Percentiles rank a stretch among this genome's conserved stretches.
phyloP scores from a whole-genome alignment of 805 yeast genomes.

The Torulaspora gathmanii region DNA sequence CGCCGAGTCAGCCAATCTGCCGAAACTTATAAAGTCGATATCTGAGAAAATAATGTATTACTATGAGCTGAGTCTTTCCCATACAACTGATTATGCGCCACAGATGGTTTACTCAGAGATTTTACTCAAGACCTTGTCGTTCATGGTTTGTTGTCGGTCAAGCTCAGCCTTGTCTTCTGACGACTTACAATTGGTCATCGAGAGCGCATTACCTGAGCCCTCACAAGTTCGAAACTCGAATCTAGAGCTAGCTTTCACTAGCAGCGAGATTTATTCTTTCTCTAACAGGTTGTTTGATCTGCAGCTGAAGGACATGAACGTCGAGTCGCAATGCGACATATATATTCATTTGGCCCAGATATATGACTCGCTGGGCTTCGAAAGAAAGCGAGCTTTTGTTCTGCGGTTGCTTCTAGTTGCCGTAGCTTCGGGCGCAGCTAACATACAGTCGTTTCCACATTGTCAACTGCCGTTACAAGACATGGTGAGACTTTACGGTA shows the following conservation, averaged over 20 bases:
- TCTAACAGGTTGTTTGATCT: conserved; percentile 45
- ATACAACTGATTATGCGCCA: conserved; percentile 73
- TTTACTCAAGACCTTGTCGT: conserved; percentile 55
- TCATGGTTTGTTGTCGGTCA: conserved; percentile 50
- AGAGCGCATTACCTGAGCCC: conserved; percentile 28
- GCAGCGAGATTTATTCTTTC: conserved; percentile 45
- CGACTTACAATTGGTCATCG: conserved; percentile 44
- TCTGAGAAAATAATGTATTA: conserved; percentile 39
- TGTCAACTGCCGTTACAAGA: conserved; percentile 44
- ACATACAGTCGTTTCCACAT: conserved; percentile 27
- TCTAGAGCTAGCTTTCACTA: conserved; percentile 26
- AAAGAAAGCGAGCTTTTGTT: conserved; percentile 65
- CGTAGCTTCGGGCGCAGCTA: conserved; percentile 40
- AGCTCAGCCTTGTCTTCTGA: conserved; percentile 46
- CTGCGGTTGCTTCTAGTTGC: conserved; percentile 59
- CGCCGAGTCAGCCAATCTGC: conserved; percentile 25
- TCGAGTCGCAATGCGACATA: conserved; percentile 54
- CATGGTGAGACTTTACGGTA: conserved; percentile 52
- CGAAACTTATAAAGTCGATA: conserved; percentile 39
- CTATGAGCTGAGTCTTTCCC: conserved; percentile 50
- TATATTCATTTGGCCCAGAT: conserved; percentile 62
- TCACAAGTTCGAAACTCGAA: background rate
- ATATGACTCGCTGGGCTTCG: conserved; percentile 55
- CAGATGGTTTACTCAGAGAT: conserved; percentile 73
- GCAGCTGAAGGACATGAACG: conserved; percentile 43